Evolutionary conservation across 768 basidiomycete genomes (phyloP).

Genomic region (Collybia sp.): DNA sequence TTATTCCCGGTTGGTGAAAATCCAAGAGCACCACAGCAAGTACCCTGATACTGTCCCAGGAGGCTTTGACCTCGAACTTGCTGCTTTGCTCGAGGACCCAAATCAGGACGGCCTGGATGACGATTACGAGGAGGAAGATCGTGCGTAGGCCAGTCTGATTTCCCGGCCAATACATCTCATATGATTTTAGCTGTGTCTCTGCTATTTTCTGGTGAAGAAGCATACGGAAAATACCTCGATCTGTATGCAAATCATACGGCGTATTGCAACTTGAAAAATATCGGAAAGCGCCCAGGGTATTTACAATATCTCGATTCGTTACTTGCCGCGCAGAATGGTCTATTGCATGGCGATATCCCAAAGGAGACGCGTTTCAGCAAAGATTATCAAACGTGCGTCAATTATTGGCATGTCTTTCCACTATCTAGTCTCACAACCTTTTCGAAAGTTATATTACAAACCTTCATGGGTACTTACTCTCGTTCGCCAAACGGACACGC

Average conservation of each 20-base stretch:
- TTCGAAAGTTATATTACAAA: constrained; percentile 71
- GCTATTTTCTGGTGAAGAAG: constrained; percentile 95
- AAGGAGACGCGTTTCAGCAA: constrained; percentile 64
- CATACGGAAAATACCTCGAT: constrained; percentile 93
- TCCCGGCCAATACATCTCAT: constrained; percentile 3
- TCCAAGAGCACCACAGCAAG: constrained; percentile 94
- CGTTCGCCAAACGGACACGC: constrained; percentile 80
- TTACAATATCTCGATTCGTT: constrained; percentile 90
- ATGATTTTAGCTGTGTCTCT: constrained; percentile 59
- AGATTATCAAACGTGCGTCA: constrained; percentile 73
- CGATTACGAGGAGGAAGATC: constrained; percentile 81
- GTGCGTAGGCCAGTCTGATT: constrained; percentile 42
- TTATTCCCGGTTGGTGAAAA: constrained; percentile 91
- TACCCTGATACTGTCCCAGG: constrained; percentile 87
- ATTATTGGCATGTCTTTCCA: constrained; percentile 3
- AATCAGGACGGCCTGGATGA: constrained; percentile 66
- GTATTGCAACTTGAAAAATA: constrained; percentile 86
- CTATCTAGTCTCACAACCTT: constrained; percentile 3
- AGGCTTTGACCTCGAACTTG: constrained; percentile 81
- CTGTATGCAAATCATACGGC: constrained; percentile 83
- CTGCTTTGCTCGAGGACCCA: constrained; percentile 73
- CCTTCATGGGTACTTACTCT: constrained; percentile 79
- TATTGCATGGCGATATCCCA: constrained; percentile 64
- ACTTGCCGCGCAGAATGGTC: constrained; percentile 54
- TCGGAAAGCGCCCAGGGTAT: constrained; percentile 82